phyloP scores from a whole-genome alignment of 2,329 filamentous ascomycete species.

The Xylariaceae sp. region DNA sequence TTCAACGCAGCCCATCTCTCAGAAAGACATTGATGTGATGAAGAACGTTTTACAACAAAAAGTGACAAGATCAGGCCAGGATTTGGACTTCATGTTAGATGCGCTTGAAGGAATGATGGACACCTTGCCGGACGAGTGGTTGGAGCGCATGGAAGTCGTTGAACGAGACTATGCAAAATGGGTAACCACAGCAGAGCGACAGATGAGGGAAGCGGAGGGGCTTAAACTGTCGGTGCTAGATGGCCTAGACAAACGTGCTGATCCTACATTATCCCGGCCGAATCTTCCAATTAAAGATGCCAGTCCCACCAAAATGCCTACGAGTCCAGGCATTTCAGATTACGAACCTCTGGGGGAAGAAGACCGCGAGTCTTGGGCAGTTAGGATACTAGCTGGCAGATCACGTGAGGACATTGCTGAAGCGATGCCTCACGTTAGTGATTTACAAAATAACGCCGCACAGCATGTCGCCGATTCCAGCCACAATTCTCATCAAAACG shows the following conservation, averaged over 20 bases:
- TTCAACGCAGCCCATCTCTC: conserved; percentile 35
- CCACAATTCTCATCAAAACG: conserved; percentile 1
- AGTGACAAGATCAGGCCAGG: conserved; percentile 64
- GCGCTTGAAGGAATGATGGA: conserved; percentile 78
- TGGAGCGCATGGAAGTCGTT: conserved; percentile 76
- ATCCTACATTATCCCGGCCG: conserved; percentile 24
- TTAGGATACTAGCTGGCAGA: conserved; percentile 23
- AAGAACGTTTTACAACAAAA: conserved; percentile 62
- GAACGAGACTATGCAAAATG: conserved; percentile 77
- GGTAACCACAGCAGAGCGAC: conserved; percentile 72
- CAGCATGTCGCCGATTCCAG: conserved; percentile 16
- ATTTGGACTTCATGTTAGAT: conserved; percentile 83
- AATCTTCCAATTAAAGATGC: conserved; percentile 30
- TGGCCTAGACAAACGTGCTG: neutral
- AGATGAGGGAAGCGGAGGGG: conserved; percentile 65
- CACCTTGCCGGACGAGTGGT: conserved; percentile 79
- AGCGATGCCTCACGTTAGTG: conserved; percentile 9
- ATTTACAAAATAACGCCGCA: conserved; percentile 7
- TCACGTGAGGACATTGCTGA: conserved; percentile 13
- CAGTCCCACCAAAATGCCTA: conserved; percentile 25
- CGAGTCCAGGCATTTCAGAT: conserved; percentile 9
- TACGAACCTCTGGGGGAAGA: conserved; percentile 12
- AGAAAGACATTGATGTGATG: conserved; percentile 53
- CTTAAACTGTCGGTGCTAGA: conserved; percentile 21
- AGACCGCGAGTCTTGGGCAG: conserved; percentile 16